phyloP scores from a whole-genome alignment of 192 early-diverging fungal species.

The Coemansia sp. region DNA sequence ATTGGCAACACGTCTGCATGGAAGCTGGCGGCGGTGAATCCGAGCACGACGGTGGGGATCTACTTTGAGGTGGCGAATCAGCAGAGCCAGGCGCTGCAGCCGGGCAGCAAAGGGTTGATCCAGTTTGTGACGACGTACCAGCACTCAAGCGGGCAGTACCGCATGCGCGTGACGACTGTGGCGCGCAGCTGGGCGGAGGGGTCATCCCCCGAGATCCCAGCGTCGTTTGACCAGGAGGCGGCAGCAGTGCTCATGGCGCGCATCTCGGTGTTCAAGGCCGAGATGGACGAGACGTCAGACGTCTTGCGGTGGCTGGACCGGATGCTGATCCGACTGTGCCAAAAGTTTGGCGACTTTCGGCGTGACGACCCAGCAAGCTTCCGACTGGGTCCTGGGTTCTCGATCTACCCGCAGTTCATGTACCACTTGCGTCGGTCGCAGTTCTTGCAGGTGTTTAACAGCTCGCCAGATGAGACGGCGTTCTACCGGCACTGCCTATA shows the following conservation, averaged over 20 bases:
- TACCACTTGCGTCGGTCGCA: constrained; percentile 95
- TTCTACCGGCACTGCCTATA: constrained; percentile 83
- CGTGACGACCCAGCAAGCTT: constrained; percentile 94
- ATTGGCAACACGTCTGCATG: constrained; percentile 93
- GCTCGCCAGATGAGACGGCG: constrained; percentile 96
- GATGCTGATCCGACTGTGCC: constrained; percentile 97
- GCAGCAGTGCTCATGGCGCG: constrained; percentile 96
- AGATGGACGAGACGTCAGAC: constrained; percentile 95
- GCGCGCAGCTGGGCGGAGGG: constrained; percentile 86
- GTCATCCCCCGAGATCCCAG: constrained; percentile 76
- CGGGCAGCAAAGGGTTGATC: constrained; percentile 81
- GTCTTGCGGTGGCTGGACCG: constrained; percentile 97
- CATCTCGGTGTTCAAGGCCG: constrained; percentile 94
- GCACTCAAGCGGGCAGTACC: constrained; percentile 84
- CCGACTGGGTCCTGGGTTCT: constrained; percentile 87
- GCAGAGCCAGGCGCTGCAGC: constrained; percentile 74
- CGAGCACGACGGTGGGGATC: constrained; percentile 79
- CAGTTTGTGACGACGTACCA: constrained; percentile 97
- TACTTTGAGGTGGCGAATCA: constrained; percentile 98
- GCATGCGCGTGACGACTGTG: constrained; percentile 92
- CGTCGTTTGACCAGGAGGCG: constrained; percentile 97
- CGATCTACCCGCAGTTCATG: constrained; percentile 99
- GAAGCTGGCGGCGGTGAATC: constrained; percentile 87
- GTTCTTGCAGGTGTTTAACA: constrained; percentile 99
- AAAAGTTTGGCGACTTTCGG: constrained; percentile 93